Evolutionary conservation across 2,329 filamentous ascomycete species (phyloP).

Genomic region (Cladosporium cucumerinum): DNA sequence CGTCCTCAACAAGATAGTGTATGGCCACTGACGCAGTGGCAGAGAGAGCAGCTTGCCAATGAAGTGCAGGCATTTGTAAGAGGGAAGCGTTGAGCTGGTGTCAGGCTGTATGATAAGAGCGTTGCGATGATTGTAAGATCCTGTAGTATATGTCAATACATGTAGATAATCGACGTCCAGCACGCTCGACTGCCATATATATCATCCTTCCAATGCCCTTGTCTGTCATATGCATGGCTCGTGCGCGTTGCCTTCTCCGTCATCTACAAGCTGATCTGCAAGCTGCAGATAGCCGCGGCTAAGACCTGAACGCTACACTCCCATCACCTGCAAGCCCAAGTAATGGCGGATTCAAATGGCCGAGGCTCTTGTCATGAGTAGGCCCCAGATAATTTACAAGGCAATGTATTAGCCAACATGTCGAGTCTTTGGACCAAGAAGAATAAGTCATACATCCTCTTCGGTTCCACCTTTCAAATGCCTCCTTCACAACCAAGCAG

Average conservation of each 20-base stretch:
- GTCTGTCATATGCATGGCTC: not conserved
- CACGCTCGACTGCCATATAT: not conserved
- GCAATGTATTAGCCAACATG: conserved; percentile 9
- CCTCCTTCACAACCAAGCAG: conserved; percentile 19
- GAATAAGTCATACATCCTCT: conserved; percentile 26
- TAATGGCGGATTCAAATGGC: not conserved
- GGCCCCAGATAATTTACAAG: not conserved
- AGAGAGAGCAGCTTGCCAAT: not conserved
- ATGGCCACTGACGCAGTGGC: conserved; percentile 2
- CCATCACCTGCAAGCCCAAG: not conserved
- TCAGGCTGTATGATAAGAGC: not conserved
- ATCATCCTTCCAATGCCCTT: not conserved
- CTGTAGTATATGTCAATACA: not conserved
- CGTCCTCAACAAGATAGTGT: not conserved
- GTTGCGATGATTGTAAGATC: not conserved
- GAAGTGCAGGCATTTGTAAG: conserved; percentile 12
- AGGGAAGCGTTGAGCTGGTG: not conserved
- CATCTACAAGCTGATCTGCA: not conserved
- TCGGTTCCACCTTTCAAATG: conserved; percentile 26
- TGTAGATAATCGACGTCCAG: not conserved
- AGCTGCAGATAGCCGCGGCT: conserved; percentile 12
- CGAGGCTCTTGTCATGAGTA: not conserved
- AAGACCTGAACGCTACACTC: not conserved
- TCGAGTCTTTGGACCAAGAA: conserved; percentile 21
- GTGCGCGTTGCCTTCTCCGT: not conserved